Conservation (phyloP, 148 eudicot genomes). For the Dysphania ambrosioides region DNA sequence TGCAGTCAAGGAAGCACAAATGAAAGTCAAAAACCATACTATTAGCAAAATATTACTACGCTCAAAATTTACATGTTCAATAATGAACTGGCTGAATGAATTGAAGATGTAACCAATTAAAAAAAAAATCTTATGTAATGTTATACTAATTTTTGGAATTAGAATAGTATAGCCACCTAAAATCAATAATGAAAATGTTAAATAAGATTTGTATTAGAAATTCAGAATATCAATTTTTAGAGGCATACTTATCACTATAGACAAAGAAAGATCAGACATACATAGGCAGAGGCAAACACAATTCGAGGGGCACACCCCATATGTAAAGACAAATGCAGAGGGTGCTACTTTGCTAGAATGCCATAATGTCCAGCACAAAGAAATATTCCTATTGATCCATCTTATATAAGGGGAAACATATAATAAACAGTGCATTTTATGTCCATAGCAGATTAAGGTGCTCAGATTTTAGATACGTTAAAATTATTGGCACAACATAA, state of each 20-base stretch:
- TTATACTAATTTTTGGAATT: no score
- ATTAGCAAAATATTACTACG: neutral
- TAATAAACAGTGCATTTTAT: neutral
- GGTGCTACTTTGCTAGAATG: neutral
- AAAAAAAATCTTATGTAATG: no score
- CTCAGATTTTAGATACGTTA: neutral
- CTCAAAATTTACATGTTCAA: neutral
- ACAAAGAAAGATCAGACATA: neutral
- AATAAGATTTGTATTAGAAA: neutral
- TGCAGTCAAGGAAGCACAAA: slow-evolving; percentile 25
- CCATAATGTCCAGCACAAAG: neutral
- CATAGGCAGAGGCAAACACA: neutral
- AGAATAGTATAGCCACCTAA: neutral
- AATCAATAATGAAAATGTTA: neutral
- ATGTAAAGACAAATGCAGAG: neutral
- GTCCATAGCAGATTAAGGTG: neutral
- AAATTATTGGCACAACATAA: neutral
- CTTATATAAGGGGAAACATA: neutral
- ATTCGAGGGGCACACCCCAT: neutral
- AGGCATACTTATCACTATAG: neutral
- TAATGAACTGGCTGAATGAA: neutral
- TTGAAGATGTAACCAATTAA: neutral
- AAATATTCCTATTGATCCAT: neutral
- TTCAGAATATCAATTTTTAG: neutral
- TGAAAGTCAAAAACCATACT: neutral